Conservation (phyloP, 1,284 basidiomycete genomes). For the Naganishia liquefaciens region DNA sequence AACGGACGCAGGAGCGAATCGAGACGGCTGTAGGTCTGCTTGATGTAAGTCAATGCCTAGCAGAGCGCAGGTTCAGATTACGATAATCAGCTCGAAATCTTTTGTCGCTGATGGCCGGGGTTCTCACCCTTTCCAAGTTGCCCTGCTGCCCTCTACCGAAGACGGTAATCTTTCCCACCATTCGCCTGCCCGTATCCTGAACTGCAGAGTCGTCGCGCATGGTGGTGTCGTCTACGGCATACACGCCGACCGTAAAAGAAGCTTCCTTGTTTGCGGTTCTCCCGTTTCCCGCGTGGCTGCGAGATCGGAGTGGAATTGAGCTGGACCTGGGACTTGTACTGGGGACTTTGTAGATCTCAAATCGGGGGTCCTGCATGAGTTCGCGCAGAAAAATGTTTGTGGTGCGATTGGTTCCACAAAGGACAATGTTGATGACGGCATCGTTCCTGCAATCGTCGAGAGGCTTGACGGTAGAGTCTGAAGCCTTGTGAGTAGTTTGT, state of each 20-base stretch:
- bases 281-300: too few species aligned
- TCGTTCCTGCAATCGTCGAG: background rate
- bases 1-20: slow-evolving; percentile 18
- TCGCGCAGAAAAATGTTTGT: slow-evolving; percentile 24
- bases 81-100: background rate
- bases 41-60: slow-evolving; percentile 15
- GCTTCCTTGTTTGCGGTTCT: background rate
- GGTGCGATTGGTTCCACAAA: slow-evolving; percentile 29
- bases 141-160: slow-evolving; percentile 26
- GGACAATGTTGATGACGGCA: slow-evolving; percentile 10
- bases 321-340: background rate
- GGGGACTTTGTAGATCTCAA: slow-evolving; percentile 25
- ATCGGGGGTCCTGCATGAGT: slow-evolving; percentile 19
- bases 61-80: background rate
- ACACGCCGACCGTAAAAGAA: slow-evolving; percentile 12
- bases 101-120: background rate
- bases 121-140: slow-evolving; percentile 16
- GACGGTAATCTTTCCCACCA: slow-evolving; percentile 22
- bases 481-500: too few species aligned
- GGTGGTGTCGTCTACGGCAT: background rate
- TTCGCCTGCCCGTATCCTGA: background rate
- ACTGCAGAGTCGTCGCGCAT: background rate
- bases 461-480: background rate
- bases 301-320: background rate
- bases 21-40: slow-evolving; percentile 19